Conservation (phyloP, 352 stramenopile species). For the Phytophthora sp. region DNA sequence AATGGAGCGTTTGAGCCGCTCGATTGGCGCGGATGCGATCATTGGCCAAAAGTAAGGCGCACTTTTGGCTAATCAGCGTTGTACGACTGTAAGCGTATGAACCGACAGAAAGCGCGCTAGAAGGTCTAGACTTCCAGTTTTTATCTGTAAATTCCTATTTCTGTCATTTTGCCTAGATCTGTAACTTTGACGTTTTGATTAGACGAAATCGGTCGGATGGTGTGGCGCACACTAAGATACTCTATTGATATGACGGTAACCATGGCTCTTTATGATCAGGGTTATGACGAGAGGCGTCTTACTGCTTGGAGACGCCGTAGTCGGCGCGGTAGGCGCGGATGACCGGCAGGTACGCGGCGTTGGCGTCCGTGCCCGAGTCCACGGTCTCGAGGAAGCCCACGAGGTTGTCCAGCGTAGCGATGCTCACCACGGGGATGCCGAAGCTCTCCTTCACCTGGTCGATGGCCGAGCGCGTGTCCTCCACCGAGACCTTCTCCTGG, state of each 20-base stretch:
- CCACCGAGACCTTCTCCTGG: constrained; percentile 95
- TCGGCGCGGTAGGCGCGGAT: constrained; percentile 82
- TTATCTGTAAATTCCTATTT: too few species aligned
- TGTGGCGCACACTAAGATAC: too few species aligned
- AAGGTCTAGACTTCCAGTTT: too few species aligned
- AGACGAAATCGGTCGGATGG: too few species aligned
- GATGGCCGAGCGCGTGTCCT: constrained; percentile 94
- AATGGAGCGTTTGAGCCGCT: constrained; percentile 23
- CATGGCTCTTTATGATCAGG: constrained; percentile 1
- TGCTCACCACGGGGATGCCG: constrained; percentile 93
- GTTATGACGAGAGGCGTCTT: too few species aligned
- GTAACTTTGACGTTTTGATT: too few species aligned
- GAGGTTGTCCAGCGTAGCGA: constrained; percentile 94
- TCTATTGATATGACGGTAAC: constrained; percentile 8
- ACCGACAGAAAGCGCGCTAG: too few species aligned
- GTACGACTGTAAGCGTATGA: too few species aligned
- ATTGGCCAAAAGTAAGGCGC: background rate
- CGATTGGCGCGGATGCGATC: constrained; percentile 19
- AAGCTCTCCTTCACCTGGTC: constrained; percentile 93
- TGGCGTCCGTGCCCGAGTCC: constrained; percentile 45
- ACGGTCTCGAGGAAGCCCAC: constrained; percentile 89
- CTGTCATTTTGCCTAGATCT: too few species aligned
- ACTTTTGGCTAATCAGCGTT: too few species aligned
- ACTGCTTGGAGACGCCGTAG: constrained; percentile 66
- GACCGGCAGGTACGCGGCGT: constrained; percentile 66